Evolutionary conservation across 805 yeast species (phyloP).

Genomic region (Kuraishia ogatae): DNA sequence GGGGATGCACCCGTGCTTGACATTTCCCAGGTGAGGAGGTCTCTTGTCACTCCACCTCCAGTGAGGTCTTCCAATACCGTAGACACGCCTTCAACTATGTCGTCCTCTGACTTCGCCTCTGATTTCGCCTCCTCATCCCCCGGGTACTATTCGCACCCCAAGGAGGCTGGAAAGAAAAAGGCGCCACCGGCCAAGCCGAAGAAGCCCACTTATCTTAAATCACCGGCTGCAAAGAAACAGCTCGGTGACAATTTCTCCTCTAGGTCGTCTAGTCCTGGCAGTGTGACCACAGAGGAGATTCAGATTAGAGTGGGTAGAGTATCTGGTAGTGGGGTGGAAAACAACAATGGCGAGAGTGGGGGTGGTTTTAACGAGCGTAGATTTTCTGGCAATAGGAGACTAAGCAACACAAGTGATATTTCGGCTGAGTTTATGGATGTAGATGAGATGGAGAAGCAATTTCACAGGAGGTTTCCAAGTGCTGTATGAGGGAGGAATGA

Average conservation of each 20-base stretch:
- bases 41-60: conserved; percentile 15
- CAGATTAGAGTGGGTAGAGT: conserved; percentile 10
- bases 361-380: background rate
- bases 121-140: background rate
- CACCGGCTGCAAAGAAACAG: conserved; percentile 14
- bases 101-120: background rate
- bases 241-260: conserved; percentile 2
- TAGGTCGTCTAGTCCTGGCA: background rate
- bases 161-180: conserved; percentile 9
- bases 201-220: conserved; percentile 49
- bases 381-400: background rate
- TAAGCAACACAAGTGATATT: conserved; percentile 28
- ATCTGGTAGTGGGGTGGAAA: conserved; percentile 6
- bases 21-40: conserved; percentile 6
- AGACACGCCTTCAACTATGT: conserved; percentile 5
- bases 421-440: conserved; percentile 32
- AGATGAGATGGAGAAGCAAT: conserved; percentile 50
- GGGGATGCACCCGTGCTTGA: conserved; percentile 8
- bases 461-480: conserved; percentile 54
- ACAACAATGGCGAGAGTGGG: background rate
- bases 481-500: too few species aligned
- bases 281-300: background rate
- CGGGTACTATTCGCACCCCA: too few species aligned
- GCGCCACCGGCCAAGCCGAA: conserved; percentile 57
- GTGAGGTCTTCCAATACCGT: conserved; percentile 11